Evolutionary conservation across 148 eudicot genomes (phyloP).

Genomic region (Nepenthes gracilis): DNA sequence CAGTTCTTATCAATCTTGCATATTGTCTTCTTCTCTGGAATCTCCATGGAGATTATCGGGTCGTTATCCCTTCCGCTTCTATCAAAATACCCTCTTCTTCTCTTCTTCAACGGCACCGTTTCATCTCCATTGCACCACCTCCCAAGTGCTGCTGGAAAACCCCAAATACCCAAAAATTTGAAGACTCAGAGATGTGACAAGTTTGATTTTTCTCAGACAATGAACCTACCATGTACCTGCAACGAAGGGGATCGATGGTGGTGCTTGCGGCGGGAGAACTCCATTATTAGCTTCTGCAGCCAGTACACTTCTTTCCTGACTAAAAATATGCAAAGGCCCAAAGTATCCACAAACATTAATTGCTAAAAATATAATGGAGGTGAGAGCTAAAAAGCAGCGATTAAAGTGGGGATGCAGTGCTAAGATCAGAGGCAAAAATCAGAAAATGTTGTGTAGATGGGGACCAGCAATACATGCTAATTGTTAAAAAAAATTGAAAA

Average conservation of each 20-base stretch:
- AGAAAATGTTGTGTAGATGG: too few relatives aligned
- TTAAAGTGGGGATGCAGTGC: too few relatives aligned
- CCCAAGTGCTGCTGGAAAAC: background rate
- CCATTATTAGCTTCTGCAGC: background rate
- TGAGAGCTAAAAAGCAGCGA: background rate
- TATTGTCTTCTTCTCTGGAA: background rate
- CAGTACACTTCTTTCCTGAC: conserved; percentile 25
- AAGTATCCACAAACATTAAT: conserved; percentile 11
- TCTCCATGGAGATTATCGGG: background rate
- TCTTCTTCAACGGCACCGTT: conserved; percentile 52
- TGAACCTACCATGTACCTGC: too few relatives aligned
- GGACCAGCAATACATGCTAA: too few relatives aligned
- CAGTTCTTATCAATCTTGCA: background rate
- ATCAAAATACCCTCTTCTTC: conserved; percentile 11
- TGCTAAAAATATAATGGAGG: background rate
- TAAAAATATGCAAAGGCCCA: conserved; percentile 17
- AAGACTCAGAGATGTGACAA: too few relatives aligned
- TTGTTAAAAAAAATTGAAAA: too few relatives aligned
- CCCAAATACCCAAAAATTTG: too few relatives aligned
- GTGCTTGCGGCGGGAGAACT: too few relatives aligned
- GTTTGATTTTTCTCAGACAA: too few relatives aligned
- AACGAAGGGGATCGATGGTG: too few relatives aligned
- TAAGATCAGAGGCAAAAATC: too few relatives aligned
- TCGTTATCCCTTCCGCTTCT: conserved; percentile 2
- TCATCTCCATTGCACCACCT: conserved; percentile 26